Percentiles rank a stretch among this genome's conserved stretches.
These are phyloP conservation scores for Rhodotorula taiwanensis DNA, from an alignment of 768 basidiomycete species.

Conservation along the genomic window DNA sequence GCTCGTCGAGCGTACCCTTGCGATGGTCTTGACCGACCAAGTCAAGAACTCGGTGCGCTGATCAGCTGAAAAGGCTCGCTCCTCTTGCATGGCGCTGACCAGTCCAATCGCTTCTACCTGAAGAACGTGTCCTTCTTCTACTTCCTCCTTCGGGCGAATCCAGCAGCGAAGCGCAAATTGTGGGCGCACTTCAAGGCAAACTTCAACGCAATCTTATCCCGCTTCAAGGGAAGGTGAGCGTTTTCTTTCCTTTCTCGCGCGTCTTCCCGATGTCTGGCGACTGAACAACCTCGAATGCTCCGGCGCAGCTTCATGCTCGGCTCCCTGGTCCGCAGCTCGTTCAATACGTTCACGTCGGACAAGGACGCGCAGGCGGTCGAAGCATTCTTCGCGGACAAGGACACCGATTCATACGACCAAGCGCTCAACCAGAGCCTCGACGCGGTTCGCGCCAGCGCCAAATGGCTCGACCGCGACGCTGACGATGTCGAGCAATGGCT, in stretches of 20 bases:
- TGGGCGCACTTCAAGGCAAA: conserved; percentile 56
- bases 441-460: conserved; percentile 55
- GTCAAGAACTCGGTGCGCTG: conserved; percentile 46
- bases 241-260: not conserved
- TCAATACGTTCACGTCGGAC: conserved; percentile 56
- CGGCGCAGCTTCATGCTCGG: conserved; percentile 52
- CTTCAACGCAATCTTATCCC: conserved; percentile 49
- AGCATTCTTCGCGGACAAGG: conserved; percentile 67
- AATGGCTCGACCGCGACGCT: conserved; percentile 53
- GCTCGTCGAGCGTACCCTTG: conserved; percentile 48
- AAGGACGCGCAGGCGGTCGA: conserved; percentile 59
- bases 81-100: conserved; percentile 39
- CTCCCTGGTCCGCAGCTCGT: conserved; percentile 43
- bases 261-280: no score
- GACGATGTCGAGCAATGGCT: conserved; percentile 41
- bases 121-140: conserved; percentile 62
- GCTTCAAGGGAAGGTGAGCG: conserved; percentile 53
- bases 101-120: conserved; percentile 30
- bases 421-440: conserved; percentile 64
- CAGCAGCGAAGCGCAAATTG: conserved; percentile 53
- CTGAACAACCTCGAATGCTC: no score
- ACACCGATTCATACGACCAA: conserved; percentile 58
- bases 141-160: conserved; percentile 56
- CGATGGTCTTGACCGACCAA: conserved; percentile 51
- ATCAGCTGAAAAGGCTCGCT: no score